A percentile compares a stretch with the other conserved stretches of the same genome.
phyloP scores from a whole-genome alignment of 495 filamentous ascomycete genomes.

The Neurospora tetraspora region DNA sequence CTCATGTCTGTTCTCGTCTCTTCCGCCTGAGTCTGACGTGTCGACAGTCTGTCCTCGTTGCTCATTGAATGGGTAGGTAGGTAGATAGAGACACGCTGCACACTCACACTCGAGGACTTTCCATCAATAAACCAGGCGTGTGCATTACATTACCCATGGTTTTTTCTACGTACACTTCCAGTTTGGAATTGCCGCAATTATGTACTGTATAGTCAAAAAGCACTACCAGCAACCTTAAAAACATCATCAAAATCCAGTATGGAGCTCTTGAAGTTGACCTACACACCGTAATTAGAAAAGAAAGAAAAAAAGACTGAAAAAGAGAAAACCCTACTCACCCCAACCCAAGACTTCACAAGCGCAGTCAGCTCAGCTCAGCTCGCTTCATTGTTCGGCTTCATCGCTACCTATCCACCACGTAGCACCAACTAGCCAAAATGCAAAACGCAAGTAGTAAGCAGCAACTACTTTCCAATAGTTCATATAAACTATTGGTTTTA shows the following conservation, averaged over 20 bases:
- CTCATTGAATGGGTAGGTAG: neutral
- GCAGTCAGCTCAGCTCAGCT: neutral
- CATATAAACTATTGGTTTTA: neutral
- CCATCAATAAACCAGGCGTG: neutral
- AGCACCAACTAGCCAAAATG: neutral
- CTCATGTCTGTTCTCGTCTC: neutral
- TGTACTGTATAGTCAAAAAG: neutral
- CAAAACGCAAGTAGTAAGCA: neutral
- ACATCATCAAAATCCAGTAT: neutral
- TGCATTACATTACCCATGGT: neutral
- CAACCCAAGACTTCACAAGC: neutral
- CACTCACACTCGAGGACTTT: neutral
- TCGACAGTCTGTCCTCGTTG: neutral
- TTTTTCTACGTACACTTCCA: neutral
- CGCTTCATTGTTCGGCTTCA: neutral
- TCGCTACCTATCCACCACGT: neutral
- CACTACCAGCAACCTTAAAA: no score
- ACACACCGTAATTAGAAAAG: neutral
- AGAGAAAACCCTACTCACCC: neutral
- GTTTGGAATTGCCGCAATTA: neutral
- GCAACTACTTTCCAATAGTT: neutral
- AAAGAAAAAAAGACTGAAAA: neutral
- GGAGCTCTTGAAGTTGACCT: neutral
- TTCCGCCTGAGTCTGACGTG: neutral
- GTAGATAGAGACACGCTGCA: neutral